Percentiles rank a stretch among this genome's conserved stretches.
Evolutionary conservation across 495 filamentous ascomycete genomes (phyloP).

Genomic region (Podospora appendiculata): DNA sequence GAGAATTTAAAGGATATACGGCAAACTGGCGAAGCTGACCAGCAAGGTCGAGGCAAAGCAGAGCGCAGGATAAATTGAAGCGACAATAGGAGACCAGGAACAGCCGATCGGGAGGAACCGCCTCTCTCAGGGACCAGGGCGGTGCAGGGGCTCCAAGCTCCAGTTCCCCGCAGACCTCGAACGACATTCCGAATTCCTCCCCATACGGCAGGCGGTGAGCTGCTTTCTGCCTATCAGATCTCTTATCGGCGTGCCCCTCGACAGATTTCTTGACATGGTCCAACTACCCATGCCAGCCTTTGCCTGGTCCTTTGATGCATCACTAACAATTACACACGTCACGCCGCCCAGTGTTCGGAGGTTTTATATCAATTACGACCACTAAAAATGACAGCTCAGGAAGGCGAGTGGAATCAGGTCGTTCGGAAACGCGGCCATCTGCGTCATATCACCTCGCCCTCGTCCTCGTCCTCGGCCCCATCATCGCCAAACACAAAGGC

Average conservation of each 20-base stretch:
- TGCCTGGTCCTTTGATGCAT: not conserved
- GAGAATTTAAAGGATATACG: too few species aligned
- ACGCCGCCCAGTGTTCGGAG: too few species aligned
- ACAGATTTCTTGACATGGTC: not conserved
- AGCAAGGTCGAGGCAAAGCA: too few species aligned
- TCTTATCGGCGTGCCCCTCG: constrained; percentile 3
- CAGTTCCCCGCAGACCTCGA: too few species aligned
- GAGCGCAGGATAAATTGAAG: too few species aligned
- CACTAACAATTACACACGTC: not conserved
- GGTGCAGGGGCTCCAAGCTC: too few species aligned
- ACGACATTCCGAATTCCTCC: not conserved
- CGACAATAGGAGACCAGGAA: too few species aligned
- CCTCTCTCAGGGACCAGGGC: too few species aligned
- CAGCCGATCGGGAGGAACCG: too few species aligned
- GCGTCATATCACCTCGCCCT: constrained; percentile 1
- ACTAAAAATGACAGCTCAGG: constrained; percentile 4
- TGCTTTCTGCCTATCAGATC: constrained; percentile 4
- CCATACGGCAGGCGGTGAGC: constrained; percentile 3
- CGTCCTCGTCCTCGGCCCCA: not conserved
- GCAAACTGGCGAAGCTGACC: too few species aligned
- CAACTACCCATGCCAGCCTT: not conserved
- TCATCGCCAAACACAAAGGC: not conserved
- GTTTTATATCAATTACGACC: not conserved
- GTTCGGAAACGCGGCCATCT: constrained; percentile 19
- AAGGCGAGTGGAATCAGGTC: constrained; percentile 20